A percentile compares a stretch with the other conserved stretches of the same genome.
Evolutionary conservation across 2,329 filamentous ascomycete genomes (phyloP).

Genomic region (Cytospora schulzeri): DNA sequence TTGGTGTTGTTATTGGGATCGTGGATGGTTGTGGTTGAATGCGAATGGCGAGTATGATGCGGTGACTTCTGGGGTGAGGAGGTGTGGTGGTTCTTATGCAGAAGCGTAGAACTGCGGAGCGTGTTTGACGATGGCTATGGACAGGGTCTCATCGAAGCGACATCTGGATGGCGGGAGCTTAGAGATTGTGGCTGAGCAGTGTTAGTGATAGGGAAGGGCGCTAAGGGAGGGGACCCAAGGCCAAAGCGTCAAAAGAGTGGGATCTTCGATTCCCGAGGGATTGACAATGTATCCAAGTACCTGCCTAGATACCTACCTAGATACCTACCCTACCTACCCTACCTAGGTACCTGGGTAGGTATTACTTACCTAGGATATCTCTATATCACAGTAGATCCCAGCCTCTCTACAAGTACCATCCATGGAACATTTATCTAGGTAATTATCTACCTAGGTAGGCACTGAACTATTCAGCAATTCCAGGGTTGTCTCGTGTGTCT

Average conservation of each 20-base stretch:
- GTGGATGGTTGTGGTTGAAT: background rate
- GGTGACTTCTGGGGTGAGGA: background rate
- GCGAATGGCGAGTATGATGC: background rate
- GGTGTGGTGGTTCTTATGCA: constrained; percentile 17
- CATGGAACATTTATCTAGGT: no score
- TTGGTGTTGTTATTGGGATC: no score
- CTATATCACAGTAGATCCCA: no score
- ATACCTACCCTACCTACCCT: no score
- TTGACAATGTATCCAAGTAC: no score
- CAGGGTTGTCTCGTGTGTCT: no score
- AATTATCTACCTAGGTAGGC: no score
- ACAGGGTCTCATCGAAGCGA: background rate
- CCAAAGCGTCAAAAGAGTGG: constrained; percentile 9
- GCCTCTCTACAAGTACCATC: no score
- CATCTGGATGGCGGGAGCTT: constrained; percentile 4
- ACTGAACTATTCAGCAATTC: no score
- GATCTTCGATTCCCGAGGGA: background rate
- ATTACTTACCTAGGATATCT: no score
- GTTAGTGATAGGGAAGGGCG: constrained; percentile 20
- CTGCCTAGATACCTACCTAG: no score
- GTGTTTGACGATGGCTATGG: constrained; percentile 12
- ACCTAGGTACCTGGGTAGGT: no score
- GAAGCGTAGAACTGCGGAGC: constrained; percentile 7
- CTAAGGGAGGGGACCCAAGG: constrained; percentile 16
- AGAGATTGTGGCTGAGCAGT: constrained; percentile 19